phyloP scores from a whole-genome alignment of 2,329 filamentous ascomycete species.

The Mycocentrospora acerina region DNA sequence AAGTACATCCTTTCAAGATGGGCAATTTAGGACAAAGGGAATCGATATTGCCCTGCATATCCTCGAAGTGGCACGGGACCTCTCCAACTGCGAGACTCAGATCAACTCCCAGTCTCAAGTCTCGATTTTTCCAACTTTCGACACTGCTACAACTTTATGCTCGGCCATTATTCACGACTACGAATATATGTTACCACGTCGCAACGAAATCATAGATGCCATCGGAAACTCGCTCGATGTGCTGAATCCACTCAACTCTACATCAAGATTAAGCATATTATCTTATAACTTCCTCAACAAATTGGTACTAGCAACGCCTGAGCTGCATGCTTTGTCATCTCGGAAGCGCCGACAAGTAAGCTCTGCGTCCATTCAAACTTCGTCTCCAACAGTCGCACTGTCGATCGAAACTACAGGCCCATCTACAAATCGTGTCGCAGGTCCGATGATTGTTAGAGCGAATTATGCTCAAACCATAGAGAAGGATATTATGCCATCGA shows the following conservation, averaged over 20 bases:
- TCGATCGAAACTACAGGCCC: background rate
- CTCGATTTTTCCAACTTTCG: conserved; percentile 54
- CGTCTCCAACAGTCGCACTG: conserved; percentile 1
- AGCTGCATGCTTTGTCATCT: conserved; percentile 7
- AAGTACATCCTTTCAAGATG: conserved; percentile 34
- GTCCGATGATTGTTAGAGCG: too few relatives aligned
- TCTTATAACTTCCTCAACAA: conserved; percentile 36
- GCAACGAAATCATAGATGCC: conserved; percentile 44
- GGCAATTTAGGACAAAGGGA: conserved; percentile 45
- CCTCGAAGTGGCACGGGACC: conserved; percentile 42
- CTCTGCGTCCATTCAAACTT: conserved; percentile 1
- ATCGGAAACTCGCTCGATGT: conserved; percentile 39
- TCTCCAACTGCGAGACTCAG: conserved; percentile 50
- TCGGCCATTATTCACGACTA: conserved; percentile 55
- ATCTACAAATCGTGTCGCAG: background rate
- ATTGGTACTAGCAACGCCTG: conserved; percentile 30
- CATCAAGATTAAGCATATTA: conserved; percentile 30
- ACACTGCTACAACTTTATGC: conserved; percentile 54
- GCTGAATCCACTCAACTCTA: conserved; percentile 31
- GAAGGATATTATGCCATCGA: background rate
- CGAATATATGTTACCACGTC: conserved; percentile 44
- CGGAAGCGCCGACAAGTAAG: conserved; percentile 13
- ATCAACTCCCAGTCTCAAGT: conserved; percentile 54
- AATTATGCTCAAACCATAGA: background rate
- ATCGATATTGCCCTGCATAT: conserved; percentile 50